A percentile compares a stretch with the other conserved stretches of the same genome.
phyloP scores from a whole-genome alignment of 192 early-diverging fungal species.

The Backusella australiensis region DNA sequence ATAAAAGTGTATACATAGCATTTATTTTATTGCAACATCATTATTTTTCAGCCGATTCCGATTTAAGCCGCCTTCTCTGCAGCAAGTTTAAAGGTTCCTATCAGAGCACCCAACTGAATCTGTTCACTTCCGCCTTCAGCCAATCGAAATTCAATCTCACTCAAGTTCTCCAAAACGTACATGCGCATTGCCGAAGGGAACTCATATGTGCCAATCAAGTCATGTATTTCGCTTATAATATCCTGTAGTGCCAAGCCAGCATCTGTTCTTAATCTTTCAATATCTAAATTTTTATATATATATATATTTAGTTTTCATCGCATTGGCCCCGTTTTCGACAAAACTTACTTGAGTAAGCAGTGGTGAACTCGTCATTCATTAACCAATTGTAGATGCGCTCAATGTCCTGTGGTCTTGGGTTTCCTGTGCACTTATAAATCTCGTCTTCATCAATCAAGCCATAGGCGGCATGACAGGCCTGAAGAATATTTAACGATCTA shows the following conservation, averaged over 20 bases:
- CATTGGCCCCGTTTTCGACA: not conserved
- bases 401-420: constrained; percentile 88
- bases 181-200: constrained; percentile 67
- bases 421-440: constrained; percentile 91
- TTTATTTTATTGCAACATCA: not conserved
- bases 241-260: constrained; percentile 91
- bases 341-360: constrained; percentile 60
- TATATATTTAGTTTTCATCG: not conserved
- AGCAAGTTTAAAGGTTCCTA: constrained; percentile 85
- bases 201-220: constrained; percentile 64
- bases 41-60: not conserved
- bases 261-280: constrained; percentile 71
- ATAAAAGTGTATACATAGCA: not conserved
- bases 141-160: constrained; percentile 92
- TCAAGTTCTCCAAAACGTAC: constrained; percentile 76
- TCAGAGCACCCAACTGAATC: constrained; percentile 82
- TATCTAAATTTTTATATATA: constrained; percentile 45
- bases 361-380: constrained; percentile 83
- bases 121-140: constrained; percentile 81
- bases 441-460: constrained; percentile 69
- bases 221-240: constrained; percentile 80
- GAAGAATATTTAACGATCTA: constrained; percentile 91
- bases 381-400: constrained; percentile 73
- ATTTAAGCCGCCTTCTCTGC: not conserved
- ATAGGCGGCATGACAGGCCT: constrained; percentile 89